Conservation (phyloP, 1,284 basidiomycete species). For the Anthracocystis setariae region DNA sequence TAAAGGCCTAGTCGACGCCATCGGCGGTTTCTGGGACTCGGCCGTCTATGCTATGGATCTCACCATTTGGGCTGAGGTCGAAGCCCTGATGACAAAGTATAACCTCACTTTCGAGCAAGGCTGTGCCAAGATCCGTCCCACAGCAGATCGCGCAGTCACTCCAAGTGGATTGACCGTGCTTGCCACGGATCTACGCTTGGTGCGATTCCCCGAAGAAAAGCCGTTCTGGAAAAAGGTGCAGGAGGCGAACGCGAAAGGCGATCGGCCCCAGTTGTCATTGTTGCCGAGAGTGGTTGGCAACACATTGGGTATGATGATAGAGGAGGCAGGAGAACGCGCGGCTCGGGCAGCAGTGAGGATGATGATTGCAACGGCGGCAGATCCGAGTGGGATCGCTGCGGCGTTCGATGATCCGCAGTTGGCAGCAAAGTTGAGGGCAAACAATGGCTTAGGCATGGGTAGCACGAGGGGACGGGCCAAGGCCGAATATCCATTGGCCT, state of each 20-base stretch:
- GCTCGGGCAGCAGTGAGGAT: slow-evolving; percentile 39
- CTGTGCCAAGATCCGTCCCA: slow-evolving; percentile 37
- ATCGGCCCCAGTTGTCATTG: slow-evolving; percentile 42
- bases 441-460: slow-evolving; percentile 28
- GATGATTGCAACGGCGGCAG: slow-evolving; percentile 42
- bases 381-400: slow-evolving; percentile 42
- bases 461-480: slow-evolving; percentile 30
- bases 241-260: slow-evolving; percentile 50
- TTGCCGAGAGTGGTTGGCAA: slow-evolving; percentile 30
- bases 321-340: slow-evolving; percentile 41
- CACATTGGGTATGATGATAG: slow-evolving; percentile 34
- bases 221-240: slow-evolving; percentile 54
- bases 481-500: slow-evolving; percentile 44
- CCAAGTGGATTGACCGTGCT: slow-evolving; percentile 40
- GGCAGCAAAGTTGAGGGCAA: slow-evolving; percentile 32
- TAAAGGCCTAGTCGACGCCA: slow-evolving; percentile 68
- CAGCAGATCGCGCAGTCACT: slow-evolving; percentile 29
- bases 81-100: slow-evolving; percentile 32
- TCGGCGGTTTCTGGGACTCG: slow-evolving; percentile 69
- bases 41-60: slow-evolving; percentile 63
- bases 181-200: slow-evolving; percentile 52
- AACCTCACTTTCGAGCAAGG: slow-evolving; percentile 54
- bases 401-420: slow-evolving; percentile 47
- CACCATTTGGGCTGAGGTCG: slow-evolving; percentile 44
- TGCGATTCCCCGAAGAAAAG: slow-evolving; percentile 56